Conservation (phyloP, 495 filamentous ascomycete genomes). For the Aspergillus kassunensis region DNA sequence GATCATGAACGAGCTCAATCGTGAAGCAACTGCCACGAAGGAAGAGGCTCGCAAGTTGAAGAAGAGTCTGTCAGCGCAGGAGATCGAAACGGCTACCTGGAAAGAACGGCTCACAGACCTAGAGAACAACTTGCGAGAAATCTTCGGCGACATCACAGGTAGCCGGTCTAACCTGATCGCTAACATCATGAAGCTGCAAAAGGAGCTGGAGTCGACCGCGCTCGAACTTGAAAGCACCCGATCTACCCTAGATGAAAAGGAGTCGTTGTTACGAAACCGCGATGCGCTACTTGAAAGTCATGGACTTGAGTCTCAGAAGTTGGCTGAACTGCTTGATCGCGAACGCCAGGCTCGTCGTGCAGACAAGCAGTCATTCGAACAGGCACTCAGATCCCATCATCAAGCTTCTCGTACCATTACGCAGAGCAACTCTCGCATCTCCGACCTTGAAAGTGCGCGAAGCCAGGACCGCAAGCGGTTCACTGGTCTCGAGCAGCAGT, state of each 20-base stretch:
- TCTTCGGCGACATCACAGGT: slow-evolving; percentile 77
- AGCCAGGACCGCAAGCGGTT: slow-evolving; percentile 71
- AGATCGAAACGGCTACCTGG: slow-evolving; percentile 84
- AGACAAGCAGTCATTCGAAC: slow-evolving; percentile 82
- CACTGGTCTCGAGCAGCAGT: slow-evolving; percentile 66
- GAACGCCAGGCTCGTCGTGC: slow-evolving; percentile 80
- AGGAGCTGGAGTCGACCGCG: slow-evolving; percentile 76
- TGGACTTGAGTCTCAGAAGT: slow-evolving; percentile 76
- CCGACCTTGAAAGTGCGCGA: slow-evolving; percentile 75
- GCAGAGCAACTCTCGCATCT: slow-evolving; percentile 75
- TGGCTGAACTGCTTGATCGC: slow-evolving; percentile 85
- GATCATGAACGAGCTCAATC: slow-evolving; percentile 80
- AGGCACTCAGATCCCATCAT: slow-evolving; percentile 79
- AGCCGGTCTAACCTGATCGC: slow-evolving; percentile 82
- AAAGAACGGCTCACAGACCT: slow-evolving; percentile 85
- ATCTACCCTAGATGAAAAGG: slow-evolving; percentile 75
- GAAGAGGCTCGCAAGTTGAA: slow-evolving; percentile 81
- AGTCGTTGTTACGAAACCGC: slow-evolving; percentile 83
- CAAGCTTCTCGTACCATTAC: slow-evolving; percentile 76
- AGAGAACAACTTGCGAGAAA: slow-evolving; percentile 80
- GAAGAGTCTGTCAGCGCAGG: slow-evolving; percentile 73
- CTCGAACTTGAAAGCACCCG: slow-evolving; percentile 76
- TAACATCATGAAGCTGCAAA: slow-evolving; percentile 83
- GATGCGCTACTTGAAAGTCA: slow-evolving; percentile 86
- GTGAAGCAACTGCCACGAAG: slow-evolving; percentile 72